phyloP scores from a whole-genome alignment of 1,284 basidiomycete species.

The Pseudozyma hubeiensis region DNA sequence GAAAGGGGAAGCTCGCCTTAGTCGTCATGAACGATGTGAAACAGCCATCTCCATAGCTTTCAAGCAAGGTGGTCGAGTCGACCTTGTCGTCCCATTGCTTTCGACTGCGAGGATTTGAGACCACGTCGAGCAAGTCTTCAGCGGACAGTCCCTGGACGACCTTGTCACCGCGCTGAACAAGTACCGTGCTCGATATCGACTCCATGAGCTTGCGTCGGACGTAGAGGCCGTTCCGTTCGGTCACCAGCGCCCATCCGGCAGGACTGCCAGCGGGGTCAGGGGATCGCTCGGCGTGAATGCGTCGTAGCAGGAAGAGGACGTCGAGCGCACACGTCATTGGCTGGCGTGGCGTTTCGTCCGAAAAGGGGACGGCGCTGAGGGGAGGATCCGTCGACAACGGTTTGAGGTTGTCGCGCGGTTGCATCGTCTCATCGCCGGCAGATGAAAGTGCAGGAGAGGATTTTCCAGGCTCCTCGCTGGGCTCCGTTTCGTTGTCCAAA shows the following conservation, averaged over 20 bases:
- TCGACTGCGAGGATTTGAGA: conserved; percentile 76
- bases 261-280: conserved; percentile 70
- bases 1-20: conserved; percentile 87
- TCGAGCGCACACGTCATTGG: conserved; percentile 65
- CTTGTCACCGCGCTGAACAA: conserved; percentile 88
- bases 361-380: conserved; percentile 37
- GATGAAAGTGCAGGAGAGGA: background rate
- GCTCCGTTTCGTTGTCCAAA: background rate
- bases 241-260: conserved; percentile 84
- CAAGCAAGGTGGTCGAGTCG: conserved; percentile 77
- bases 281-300: conserved; percentile 67
- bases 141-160: conserved; percentile 94
- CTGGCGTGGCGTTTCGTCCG: conserved; percentile 57
- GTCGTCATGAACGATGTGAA: conserved; percentile 71
- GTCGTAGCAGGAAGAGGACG: conserved; percentile 62
- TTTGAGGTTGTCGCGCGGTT: conserved; percentile 9
- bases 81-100: conserved; percentile 87
- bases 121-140: conserved; percentile 81
- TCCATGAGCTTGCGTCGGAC: conserved; percentile 81
- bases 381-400: conserved; percentile 7
- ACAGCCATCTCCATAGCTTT: conserved; percentile 83
- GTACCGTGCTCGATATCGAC: conserved; percentile 82
- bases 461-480: background rate
- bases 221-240: conserved; percentile 80
- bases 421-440: conserved; percentile 5